phyloP scores from a whole-genome alignment of 2,329 filamentous ascomycete genomes.

The Eurotiales sp. region DNA sequence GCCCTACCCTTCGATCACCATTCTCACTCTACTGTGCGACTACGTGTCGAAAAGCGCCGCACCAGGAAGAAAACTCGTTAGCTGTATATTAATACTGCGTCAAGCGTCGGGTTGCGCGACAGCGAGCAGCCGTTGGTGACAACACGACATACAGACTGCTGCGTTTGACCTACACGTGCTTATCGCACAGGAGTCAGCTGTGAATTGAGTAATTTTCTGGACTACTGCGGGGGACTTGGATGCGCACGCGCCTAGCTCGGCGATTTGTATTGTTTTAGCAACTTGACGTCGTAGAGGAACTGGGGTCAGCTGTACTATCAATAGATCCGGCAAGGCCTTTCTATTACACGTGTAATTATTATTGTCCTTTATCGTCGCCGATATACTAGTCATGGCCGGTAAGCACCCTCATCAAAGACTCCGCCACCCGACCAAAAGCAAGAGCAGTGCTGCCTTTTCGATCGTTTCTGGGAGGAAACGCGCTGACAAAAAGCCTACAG shows the following conservation, averaged over 20 bases:
- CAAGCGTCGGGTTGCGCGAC: slow-evolving; percentile 11
- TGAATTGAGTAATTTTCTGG: slow-evolving; percentile 32
- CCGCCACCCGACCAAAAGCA: too few relatives aligned
- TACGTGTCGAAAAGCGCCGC: not conserved
- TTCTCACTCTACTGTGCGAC: not conserved
- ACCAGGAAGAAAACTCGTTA: not conserved
- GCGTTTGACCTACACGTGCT: slow-evolving; percentile 20
- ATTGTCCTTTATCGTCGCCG: slow-evolving; percentile 18
- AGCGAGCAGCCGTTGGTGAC: not conserved
- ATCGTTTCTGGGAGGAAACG: slow-evolving; percentile 17
- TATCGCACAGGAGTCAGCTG: slow-evolving; percentile 16
- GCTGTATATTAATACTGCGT: not conserved
- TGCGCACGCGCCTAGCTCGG: slow-evolving; percentile 24
- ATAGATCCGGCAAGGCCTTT: slow-evolving; percentile 4
- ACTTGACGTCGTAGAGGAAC: slow-evolving; percentile 40
- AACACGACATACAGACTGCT: slow-evolving; percentile 9
- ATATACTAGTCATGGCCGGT: slow-evolving; percentile 55
- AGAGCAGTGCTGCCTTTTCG: too few relatives aligned
- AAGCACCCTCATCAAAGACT: slow-evolving; percentile 51
- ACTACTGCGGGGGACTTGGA: slow-evolving; percentile 2
- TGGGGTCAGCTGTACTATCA: slow-evolving; percentile 22
- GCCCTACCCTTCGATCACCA: not conserved
- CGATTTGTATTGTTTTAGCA: slow-evolving; percentile 39
- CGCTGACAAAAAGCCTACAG: slow-evolving; percentile 44
- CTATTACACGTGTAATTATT: slow-evolving; percentile 34